A percentile compares a stretch with the other conserved stretches of the same genome.
Conservation (phyloP, 2,329 filamentous ascomycete species). For the Aspergillus spinulosporus region DNA sequence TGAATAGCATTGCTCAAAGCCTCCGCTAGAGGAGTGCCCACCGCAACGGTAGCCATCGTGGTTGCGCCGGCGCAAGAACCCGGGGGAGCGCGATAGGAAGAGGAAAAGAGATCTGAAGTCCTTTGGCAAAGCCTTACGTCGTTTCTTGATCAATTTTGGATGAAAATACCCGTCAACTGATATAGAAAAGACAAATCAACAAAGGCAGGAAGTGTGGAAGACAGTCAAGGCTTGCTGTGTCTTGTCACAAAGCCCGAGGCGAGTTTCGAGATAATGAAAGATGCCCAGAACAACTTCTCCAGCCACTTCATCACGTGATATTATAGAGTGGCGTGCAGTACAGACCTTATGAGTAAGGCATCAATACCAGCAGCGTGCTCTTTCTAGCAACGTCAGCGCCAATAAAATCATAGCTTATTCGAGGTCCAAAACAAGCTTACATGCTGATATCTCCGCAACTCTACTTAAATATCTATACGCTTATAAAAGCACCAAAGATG, state of each 20-base stretch:
- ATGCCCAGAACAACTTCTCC: slow-evolving; percentile 15
- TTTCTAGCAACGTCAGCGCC: too few species aligned
- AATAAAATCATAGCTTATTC: too few species aligned
- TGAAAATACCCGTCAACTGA: background rate
- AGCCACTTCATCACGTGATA: slow-evolving; percentile 21
- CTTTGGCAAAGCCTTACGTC: slow-evolving; percentile 1
- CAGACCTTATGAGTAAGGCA: background rate
- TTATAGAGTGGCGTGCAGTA: background rate
- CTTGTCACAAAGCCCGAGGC: slow-evolving; percentile 1
- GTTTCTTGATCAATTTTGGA: background rate
- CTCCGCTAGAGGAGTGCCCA: slow-evolving; percentile 79
- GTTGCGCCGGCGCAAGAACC: slow-evolving; percentile 13
- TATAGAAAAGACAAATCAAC: slow-evolving; percentile 1
- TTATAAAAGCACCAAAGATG: too few species aligned
- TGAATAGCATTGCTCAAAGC: slow-evolving; percentile 80
- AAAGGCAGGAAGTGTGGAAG: slow-evolving; percentile 8
- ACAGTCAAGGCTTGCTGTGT: slow-evolving; percentile 3
- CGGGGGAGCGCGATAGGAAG: slow-evolving; percentile 3
- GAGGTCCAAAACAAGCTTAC: too few species aligned
- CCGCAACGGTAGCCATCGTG: slow-evolving; percentile 71
- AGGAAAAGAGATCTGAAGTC: background rate
- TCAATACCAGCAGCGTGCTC: too few species aligned
- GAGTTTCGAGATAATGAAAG: slow-evolving; percentile 25
- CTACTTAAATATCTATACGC: too few species aligned
- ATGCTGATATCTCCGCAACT: too few species aligned